Base-by-base conservation (phyloP, 2,329 filamentous ascomycete genomes). In the Trichoderma afroharzianum region DNA sequence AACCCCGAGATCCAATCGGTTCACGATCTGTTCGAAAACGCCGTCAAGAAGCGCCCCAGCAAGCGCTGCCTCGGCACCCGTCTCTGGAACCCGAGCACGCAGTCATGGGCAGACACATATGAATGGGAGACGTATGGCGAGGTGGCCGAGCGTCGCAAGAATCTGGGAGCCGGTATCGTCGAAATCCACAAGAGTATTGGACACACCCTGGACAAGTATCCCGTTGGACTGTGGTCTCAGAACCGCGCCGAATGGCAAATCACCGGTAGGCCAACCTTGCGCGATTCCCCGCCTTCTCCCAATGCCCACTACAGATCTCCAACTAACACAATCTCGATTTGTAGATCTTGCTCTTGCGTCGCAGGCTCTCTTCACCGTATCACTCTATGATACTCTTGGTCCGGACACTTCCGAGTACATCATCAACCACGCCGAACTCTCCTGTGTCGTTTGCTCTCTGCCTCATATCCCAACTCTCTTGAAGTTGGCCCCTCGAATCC, bases 361-460 rank as follows among this genome's bases (percentile, higher is more conserved):
- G 14, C 96, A 98, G 81, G 89, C 92, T 8, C 88, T 98, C 33
- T 98, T 88, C 83, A 93, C 92, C 26, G 94, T 99, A 70, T 97
- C 95, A 6, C 91, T 99, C 64, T 99, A 99, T 85, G 96, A 98
- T 82, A 98, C 95, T 14, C 88, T 99, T 6, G 95, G 95, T 11
- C 92, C 95, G 14, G 93, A 97, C 75, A 90, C 95, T 3, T 95
- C 93, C 71, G 94, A 98, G 83, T 98, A 93, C 83, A 98, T 99
- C 81, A 92, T 98, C 84, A 97, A 97, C 82, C 95, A 98, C 80
- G 90, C 94, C 69, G 87, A 91, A 73, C 84, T 98, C 71, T 82
- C 86, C 72, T 93, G 91, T 77, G 89, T 98, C 50, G 90, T 92
- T 74, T 91, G 93, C 72, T 94, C 93, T 32, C 85, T 98, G 59